Conservation (phyloP, 1,139 yeast genomes). For the Hyphopichia wangnamkhiaoensis region DNA sequence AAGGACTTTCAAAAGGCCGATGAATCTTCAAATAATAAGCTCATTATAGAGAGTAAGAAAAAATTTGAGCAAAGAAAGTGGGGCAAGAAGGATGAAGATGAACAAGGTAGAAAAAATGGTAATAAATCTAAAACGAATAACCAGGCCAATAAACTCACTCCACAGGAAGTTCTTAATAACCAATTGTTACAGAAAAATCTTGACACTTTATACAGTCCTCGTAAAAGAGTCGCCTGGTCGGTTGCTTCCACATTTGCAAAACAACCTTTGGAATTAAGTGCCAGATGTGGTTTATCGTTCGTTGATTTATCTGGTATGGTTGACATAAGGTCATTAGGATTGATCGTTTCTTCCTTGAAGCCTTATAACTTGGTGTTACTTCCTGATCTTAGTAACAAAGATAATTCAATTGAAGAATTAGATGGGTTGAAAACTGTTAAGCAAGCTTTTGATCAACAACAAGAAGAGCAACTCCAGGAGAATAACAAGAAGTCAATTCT, state of each 20-base stretch:
- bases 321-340: slow-evolving; percentile 77
- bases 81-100: slow-evolving; percentile 23
- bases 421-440: slow-evolving; percentile 33
- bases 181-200: slow-evolving; percentile 47
- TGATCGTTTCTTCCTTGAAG: slow-evolving; percentile 76
- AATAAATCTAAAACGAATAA: slow-evolving; percentile 33
- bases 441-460: slow-evolving; percentile 34
- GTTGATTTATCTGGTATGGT: slow-evolving; percentile 86
- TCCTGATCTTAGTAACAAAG: slow-evolving; percentile 42
- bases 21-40: slow-evolving; percentile 39
- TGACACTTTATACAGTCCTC: slow-evolving; percentile 63
- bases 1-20: slow-evolving; percentile 68
- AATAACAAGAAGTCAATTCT: slow-evolving; percentile 24
- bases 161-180: slow-evolving; percentile 46
- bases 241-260: slow-evolving; percentile 20
- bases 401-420: slow-evolving; percentile 17
- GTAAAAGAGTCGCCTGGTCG: slow-evolving; percentile 36
- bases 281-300: slow-evolving; percentile 73
- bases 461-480: slow-evolving; percentile 23
- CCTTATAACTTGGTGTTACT: slow-evolving; percentile 72
- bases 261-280: slow-evolving; percentile 37
- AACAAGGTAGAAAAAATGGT: slow-evolving; percentile 16
- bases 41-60: slow-evolving; percentile 35
- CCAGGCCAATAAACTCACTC: slow-evolving; percentile 36
- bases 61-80: slow-evolving; percentile 29